These are phyloP conservation scores for Chlamydomonas eustigma DNA, from an alignment of 139 green algal species.

Conservation along the genomic window DNA sequence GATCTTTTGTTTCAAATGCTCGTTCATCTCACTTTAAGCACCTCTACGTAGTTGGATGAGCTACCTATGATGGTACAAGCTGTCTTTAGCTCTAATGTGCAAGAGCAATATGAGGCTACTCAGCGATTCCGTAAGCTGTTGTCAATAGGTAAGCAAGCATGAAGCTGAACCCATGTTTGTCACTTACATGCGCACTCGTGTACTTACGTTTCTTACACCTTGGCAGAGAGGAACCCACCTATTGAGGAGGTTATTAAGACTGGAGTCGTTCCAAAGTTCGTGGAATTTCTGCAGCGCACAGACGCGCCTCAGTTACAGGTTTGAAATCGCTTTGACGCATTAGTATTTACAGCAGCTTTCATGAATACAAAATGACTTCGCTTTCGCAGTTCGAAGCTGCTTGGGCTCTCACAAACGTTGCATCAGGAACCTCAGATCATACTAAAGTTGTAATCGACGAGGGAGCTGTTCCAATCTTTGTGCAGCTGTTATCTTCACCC, in stretches of 20 bases:
- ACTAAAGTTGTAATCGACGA: conserved; percentile 96
- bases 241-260: conserved; percentile 99
- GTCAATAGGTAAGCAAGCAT: conserved; percentile 85
- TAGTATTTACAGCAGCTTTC: neutral
- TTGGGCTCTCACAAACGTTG: conserved; percentile 99
- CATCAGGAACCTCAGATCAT: conserved; percentile 93
- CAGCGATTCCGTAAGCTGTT: conserved; percentile 97
- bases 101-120: conserved; percentile 92
- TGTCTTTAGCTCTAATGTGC: conserved; percentile 73
- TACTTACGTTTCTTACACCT: too few relatives aligned
- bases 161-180: too few relatives aligned
- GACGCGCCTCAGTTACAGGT: conserved; percentile 68
- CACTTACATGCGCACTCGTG: too few relatives aligned
- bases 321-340: neutral
- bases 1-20: conserved; percentile 1
- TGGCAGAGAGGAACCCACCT: conserved; percentile 90
- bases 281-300: conserved; percentile 88
- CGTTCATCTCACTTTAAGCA: neutral
- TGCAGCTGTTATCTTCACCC: conserved; percentile 85
- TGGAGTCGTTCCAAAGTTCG: conserved; percentile 92
- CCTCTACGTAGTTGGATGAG: conserved; percentile 76
- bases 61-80: conserved; percentile 91
- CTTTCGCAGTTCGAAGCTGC: conserved; percentile 88
- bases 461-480: conserved; percentile 96
- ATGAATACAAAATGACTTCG: neutral